A percentile compares a stretch with the other conserved stretches of the same genome.
These are phyloP conservation scores for Sporothrix inflata DNA, from an alignment of 2,329 filamentous ascomycete species.

Conservation along the genomic window DNA sequence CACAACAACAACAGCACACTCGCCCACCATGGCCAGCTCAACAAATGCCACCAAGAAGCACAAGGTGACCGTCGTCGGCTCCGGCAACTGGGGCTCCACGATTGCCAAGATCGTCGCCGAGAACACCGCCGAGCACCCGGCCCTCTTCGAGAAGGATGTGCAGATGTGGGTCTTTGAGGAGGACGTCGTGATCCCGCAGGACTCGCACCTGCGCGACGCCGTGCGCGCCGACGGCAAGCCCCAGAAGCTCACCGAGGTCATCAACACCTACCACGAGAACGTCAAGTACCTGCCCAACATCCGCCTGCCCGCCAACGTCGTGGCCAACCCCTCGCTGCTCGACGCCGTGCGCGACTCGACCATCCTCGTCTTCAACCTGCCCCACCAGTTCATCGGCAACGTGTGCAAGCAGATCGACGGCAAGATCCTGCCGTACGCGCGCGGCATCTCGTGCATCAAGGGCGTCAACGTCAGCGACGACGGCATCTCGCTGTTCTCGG, in stretches of 20 bases:
- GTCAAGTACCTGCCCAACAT: conserved; percentile 96
- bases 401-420: conserved; percentile 84
- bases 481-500: conserved; percentile 86
- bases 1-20: neutral
- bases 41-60: conserved; percentile 63
- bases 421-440: conserved; percentile 86
- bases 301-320: conserved; percentile 76
- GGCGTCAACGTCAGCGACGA: conserved; percentile 90
- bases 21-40: conserved; percentile 7
- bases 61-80: conserved; percentile 92
- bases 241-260: conserved; percentile 86
- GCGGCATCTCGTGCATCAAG: conserved; percentile 97
- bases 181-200: conserved; percentile 72
- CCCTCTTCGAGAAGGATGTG: conserved; percentile 84
- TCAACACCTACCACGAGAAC: conserved; percentile 94
- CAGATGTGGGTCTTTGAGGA: conserved; percentile 99
- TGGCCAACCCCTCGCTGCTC: conserved; percentile 79
- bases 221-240: conserved; percentile 61
- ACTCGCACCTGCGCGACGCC: conserved; percentile 72
- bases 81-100: conserved; percentile 97
- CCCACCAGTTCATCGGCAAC: conserved; percentile 91
- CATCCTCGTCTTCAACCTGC: conserved; percentile 93
- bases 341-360: conserved; percentile 82
- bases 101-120: conserved; percentile 97
- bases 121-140: conserved; percentile 76